Conservation (phyloP, 441 rosid genomes). For the Gossypium schwendimanii region DNA sequence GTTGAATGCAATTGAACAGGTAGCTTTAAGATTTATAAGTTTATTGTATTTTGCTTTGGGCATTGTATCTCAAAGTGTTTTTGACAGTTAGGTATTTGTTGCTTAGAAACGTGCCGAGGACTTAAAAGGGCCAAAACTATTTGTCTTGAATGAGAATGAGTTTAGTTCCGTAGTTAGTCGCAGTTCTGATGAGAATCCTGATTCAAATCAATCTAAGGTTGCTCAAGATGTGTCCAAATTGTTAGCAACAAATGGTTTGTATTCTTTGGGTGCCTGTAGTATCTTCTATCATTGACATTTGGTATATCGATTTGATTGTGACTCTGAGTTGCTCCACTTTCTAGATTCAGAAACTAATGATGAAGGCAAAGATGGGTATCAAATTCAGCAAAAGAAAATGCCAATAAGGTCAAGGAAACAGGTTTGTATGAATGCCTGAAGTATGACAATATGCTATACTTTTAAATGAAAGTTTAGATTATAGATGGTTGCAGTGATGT, state of each 20-base stretch:
- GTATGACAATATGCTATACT: background rate
- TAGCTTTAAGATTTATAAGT: constrained; percentile 24
- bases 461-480: background rate
- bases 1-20: constrained; percentile 60
- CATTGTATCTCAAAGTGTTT: background rate
- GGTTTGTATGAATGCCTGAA: constrained; percentile 28
- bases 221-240: constrained; percentile 19
- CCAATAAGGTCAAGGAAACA: constrained; percentile 25
- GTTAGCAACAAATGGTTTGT: constrained; percentile 40
- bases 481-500: constrained; percentile 2
- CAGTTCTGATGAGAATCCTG: constrained; percentile 21
- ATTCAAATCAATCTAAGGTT: constrained; percentile 22
- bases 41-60: constrained; percentile 3
- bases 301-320: constrained; percentile 5
- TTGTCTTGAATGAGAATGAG: constrained; percentile 49
- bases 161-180: constrained; percentile 32
- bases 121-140: constrained; percentile 58
- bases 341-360: constrained; percentile 40
- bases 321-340: constrained; percentile 16
- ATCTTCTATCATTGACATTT: background rate
- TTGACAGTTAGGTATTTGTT: constrained; percentile 8
- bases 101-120: constrained; percentile 55
- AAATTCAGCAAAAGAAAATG: constrained; percentile 23
- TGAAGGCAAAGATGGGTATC: constrained; percentile 26
- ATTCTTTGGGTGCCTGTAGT: constrained; percentile 1